Conservation (phyloP, 1,284 basidiomycete genomes). For the Melampsora americana region DNA sequence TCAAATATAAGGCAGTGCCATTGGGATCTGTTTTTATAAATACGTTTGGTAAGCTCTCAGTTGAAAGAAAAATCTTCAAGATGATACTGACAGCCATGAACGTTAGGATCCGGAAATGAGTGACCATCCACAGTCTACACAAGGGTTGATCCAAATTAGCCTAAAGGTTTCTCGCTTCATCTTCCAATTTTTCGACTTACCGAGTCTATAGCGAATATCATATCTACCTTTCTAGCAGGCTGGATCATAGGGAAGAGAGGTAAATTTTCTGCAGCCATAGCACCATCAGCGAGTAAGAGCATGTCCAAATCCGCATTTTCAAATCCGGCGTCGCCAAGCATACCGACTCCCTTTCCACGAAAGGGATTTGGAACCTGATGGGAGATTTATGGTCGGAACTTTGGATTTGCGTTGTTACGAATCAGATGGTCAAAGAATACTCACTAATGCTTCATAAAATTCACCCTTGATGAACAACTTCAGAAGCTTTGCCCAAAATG, state of each 20-base stretch:
- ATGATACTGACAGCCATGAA: slow-evolving; percentile 28
- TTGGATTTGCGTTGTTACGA: too few relatives aligned
- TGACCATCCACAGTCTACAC: slow-evolving; percentile 22
- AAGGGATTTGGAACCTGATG: slow-evolving; percentile 42
- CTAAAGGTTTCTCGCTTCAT: background rate
- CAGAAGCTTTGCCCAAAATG: slow-evolving; percentile 25
- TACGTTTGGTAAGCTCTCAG: background rate
- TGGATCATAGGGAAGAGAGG: slow-evolving; percentile 40
- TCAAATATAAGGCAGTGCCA: slow-evolving; percentile 34
- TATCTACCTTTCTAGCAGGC: slow-evolving; percentile 30
- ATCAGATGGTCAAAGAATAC: background rate
- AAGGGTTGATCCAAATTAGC: background rate
- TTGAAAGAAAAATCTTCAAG: background rate
- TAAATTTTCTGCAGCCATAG: slow-evolving; percentile 39
- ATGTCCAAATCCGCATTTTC: slow-evolving; percentile 18
- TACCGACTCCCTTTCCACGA: slow-evolving; percentile 20
- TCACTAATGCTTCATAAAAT: slow-evolving; percentile 38
- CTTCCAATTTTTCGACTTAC: slow-evolving; percentile 8
- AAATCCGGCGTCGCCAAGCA: slow-evolving; percentile 14
- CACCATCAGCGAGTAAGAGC: slow-evolving; percentile 37
- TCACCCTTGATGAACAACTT: slow-evolving; percentile 32
- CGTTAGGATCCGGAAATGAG: slow-evolving; percentile 2
- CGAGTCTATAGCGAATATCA: slow-evolving; percentile 38
- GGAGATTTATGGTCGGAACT: background rate
- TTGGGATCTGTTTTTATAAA: slow-evolving; percentile 31